A percentile compares a stretch with the other conserved stretches of the same genome.
These are phyloP conservation scores for Talinum fruticosum DNA, from an alignment of 148 eudicot species.

Conservation along the genomic window DNA sequence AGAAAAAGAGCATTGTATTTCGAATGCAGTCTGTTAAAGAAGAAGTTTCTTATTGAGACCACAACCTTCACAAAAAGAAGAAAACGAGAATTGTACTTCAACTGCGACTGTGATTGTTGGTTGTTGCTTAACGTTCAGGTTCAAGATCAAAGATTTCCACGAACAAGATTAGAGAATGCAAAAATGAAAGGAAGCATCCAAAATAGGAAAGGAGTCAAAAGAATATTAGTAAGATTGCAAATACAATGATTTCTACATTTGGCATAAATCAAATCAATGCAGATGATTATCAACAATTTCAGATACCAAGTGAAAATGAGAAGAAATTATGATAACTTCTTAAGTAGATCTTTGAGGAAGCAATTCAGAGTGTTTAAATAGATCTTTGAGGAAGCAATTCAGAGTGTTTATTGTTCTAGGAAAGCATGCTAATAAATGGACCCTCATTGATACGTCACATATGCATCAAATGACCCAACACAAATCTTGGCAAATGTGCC, in stretches of 20 bases:
- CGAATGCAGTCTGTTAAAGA: too few relatives aligned
- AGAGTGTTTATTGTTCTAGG: too few relatives aligned
- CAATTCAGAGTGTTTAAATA: background rate
- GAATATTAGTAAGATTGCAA: too few relatives aligned
- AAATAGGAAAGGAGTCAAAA: too few relatives aligned
- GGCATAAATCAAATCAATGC: background rate
- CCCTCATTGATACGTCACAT: too few relatives aligned
- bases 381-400: too few relatives aligned
- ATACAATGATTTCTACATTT: too few relatives aligned
- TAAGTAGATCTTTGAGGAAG: background rate
- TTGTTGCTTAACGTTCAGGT: background rate
- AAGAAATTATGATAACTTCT: background rate
- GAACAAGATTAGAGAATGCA: background rate
- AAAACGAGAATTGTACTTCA: background rate
- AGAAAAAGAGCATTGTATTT: background rate
- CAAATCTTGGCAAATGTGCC: too few relatives aligned
- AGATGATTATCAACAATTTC: background rate
- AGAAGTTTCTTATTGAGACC: background rate
- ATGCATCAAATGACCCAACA: too few relatives aligned
- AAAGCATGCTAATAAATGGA: too few relatives aligned
- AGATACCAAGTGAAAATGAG: background rate
- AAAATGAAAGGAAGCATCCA: too few relatives aligned
- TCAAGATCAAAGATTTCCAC: constrained; percentile 3
- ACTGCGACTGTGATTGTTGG: background rate
- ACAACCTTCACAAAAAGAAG: background rate